Base-by-base conservation (phyloP, 495 filamentous ascomycete species). In the Xylaria curta region DNA sequence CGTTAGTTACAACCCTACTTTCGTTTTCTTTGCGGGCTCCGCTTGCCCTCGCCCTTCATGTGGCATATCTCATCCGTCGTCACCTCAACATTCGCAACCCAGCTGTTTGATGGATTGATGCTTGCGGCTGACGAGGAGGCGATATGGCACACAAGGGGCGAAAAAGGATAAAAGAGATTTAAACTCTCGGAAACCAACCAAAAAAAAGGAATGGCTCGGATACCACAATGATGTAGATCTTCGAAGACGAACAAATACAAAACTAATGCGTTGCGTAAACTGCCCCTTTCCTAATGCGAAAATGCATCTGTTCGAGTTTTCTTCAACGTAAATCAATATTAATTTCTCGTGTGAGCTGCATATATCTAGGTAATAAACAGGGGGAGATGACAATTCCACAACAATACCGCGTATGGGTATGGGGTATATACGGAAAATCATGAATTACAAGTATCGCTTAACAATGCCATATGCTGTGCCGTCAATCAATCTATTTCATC, bases 361-460 rank as follows among this genome's bases (percentile, higher is more conserved):
- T 66, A 66, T 66, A 66, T 66, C 44, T 66, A 66, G 40, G 13
- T 31, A 17, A 17, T 1, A 4, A 24, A 53, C 8, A 19, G 9
- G 10, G 33, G 1, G 56, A 26, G 33, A 46, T 0, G 31, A 28
- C 12, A 46, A 59, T 67, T 67, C 64, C 61, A 66, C 63, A 26
- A 67, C 19, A 36, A 67, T 56, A 63, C 36, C 62, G 8, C 28
- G 46, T 31, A 8, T 26, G 49, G 31, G 65, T 67, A 56, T 67
- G 36, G 36, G 49, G 65, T 53, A 42, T 67, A 42, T 28, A 42
- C 1, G 36, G 38, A 67, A 56, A 67, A 67, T 36, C 65, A 67
- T 19, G 4, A 42, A 63, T 17, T 63, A 63, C 38, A 63, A 44
- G 15, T 44, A 12, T 44, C 38, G 36, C 60, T 42, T 28, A 17